A percentile compares a stretch with the other conserved stretches of the same genome.
Conservation (phyloP, 129 eudicot species). For the Flaveria sonorensis region DNA sequence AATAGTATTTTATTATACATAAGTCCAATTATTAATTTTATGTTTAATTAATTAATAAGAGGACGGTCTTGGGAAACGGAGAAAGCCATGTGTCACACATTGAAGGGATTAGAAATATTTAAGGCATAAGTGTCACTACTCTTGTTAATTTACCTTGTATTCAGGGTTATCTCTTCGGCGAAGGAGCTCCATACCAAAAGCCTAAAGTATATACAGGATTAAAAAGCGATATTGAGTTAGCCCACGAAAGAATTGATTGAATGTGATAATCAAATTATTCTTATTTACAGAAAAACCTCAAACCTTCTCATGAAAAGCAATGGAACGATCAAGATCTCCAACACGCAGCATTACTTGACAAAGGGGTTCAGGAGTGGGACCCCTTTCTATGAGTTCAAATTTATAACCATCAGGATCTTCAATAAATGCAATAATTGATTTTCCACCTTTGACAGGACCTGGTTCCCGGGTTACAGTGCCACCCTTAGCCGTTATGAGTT, state of each 20-base stretch:
- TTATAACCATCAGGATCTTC: slow-evolving; percentile 99
- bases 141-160: slow-evolving; percentile 61
- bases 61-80: neutral
- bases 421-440: slow-evolving; percentile 79
- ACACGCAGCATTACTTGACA: slow-evolving; percentile 99
- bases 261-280: neutral
- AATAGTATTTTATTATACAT: neutral
- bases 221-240: neutral
- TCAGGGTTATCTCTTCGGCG: slow-evolving; percentile 85
- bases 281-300: slow-evolving; percentile 5
- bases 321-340: slow-evolving; percentile 95
- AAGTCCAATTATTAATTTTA: neutral
- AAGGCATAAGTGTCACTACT: neutral
- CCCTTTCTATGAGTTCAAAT: slow-evolving; percentile 93
- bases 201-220: slow-evolving; percentile 46
- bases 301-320: slow-evolving; percentile 89
- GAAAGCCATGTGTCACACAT: neutral
- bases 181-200: slow-evolving; percentile 96
- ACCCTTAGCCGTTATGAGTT: slow-evolving; percentile 92
- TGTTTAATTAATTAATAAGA: neutral
- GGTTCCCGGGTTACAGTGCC: slow-evolving; percentile 93
- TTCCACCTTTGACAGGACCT: slow-evolving; percentile 97
- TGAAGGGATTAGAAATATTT: neutral
- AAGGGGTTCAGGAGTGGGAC: slow-evolving; percentile 96
- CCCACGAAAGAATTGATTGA: neutral